A percentile compares a stretch with the other conserved stretches of the same genome.
Conservation (phyloP, 164 flowering plant genomes). For the Annona cherimola region DNA sequence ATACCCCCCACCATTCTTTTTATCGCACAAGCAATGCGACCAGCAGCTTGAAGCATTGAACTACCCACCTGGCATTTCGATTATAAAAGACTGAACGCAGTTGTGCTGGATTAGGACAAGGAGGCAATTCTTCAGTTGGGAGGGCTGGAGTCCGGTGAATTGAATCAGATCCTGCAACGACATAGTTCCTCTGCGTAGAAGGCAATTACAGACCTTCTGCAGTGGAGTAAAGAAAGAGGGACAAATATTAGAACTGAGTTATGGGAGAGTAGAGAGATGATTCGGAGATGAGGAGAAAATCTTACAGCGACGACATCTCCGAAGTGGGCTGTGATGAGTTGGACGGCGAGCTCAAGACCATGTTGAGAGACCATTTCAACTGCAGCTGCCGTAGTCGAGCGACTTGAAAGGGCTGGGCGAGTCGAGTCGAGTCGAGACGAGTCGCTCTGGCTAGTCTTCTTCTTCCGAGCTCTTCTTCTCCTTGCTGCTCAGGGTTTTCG, state of each 20-base stretch:
- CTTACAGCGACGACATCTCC: conserved; percentile 70
- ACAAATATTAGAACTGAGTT: not conserved
- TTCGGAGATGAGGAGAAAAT: not conserved
- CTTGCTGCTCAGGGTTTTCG: not conserved
- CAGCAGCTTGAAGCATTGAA: not conserved
- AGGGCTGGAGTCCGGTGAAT: conserved; percentile 38
- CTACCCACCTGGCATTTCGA: conserved; percentile 41
- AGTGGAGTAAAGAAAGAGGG: not conserved
- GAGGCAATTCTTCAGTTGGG: conserved; percentile 52
- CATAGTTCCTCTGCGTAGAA: conserved; percentile 62
- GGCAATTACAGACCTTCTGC: conserved; percentile 87
- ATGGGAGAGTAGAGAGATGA: not conserved
- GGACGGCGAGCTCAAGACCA: conserved; percentile 63
- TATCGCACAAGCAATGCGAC: not conserved
- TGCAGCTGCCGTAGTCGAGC: not conserved
- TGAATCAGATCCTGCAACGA: conserved; percentile 30
- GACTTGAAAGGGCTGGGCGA: not conserved
- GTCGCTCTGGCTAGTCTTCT: not conserved
- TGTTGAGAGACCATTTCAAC: conserved; percentile 35
- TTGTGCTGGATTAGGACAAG: conserved; percentile 89
- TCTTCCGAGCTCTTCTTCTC: not conserved
- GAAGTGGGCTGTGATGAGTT: conserved; percentile 57
- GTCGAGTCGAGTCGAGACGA: too few species aligned
- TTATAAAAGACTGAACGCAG: conserved; percentile 73
- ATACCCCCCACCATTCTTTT: not conserved